Percentiles rank a stretch among this genome's conserved stretches.
Evolutionary conservation across 192 early-diverging fungal genomes (phyloP).

Genomic region (Coemansia guatemalensis): DNA sequence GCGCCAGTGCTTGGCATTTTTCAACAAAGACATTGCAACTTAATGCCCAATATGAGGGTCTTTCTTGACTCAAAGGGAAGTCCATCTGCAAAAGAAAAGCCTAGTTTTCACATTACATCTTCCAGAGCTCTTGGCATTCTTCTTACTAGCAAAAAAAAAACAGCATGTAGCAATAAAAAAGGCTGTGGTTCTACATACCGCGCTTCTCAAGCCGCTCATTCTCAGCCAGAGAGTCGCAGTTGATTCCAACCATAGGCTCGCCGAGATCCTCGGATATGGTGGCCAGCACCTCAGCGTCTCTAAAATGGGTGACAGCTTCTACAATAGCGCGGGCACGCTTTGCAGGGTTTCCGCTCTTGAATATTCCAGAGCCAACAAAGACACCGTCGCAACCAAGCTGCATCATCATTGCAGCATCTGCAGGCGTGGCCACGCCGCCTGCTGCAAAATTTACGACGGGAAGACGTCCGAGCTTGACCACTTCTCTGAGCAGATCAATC

Average conservation of each 20-base stretch:
- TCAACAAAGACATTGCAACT: neutral
- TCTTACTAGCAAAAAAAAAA: neutral
- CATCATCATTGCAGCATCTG: slow-evolving; percentile 99
- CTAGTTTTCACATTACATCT: neutral
- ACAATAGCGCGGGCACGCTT: slow-evolving; percentile 95
- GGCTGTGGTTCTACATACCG: slow-evolving; percentile 4
- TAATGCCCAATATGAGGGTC: neutral
- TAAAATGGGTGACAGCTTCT: slow-evolving; percentile 95
- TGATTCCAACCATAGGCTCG: slow-evolving; percentile 98
- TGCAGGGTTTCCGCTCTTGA: slow-evolving; percentile 91
- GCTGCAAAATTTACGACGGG: slow-evolving; percentile 99
- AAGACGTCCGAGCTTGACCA: slow-evolving; percentile 80
- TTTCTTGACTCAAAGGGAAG: neutral
- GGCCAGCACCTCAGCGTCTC: slow-evolving; percentile 85
- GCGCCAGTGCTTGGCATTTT: neutral
- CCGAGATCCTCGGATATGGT: slow-evolving; percentile 89
- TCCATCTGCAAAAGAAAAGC: neutral
- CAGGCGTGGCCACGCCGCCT: slow-evolving; percentile 95
- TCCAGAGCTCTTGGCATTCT: neutral
- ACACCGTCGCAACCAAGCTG: slow-evolving; percentile 98
- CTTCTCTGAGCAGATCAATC: slow-evolving; percentile 86
- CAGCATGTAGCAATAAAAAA: neutral
- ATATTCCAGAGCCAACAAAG: slow-evolving; percentile 98
- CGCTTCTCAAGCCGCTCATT: slow-evolving; percentile 52
- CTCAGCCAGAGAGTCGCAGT: slow-evolving; percentile 53